phyloP scores from a whole-genome alignment of 2,329 filamentous ascomycete species.

The Ophiostoma sp. region DNA sequence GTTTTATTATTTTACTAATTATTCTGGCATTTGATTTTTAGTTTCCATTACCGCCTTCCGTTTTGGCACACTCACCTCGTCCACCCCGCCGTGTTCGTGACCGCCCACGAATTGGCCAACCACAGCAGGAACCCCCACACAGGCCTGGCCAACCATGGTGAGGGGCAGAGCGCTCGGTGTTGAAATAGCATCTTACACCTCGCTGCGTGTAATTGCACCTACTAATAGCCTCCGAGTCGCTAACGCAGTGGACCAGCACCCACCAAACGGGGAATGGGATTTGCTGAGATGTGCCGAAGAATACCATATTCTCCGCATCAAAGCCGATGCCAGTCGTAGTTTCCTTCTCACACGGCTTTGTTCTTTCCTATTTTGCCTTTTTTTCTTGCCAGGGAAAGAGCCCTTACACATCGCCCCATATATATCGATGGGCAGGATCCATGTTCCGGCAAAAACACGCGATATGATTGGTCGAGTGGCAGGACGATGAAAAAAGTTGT shows the following conservation, averaged over 20 bases:
- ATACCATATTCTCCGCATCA: constrained; percentile 3
- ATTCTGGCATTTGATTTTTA: background rate
- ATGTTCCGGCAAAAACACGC: constrained; percentile 15
- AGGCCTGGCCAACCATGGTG: constrained; percentile 8
- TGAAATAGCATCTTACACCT: background rate
- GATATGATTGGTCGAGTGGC: constrained; percentile 8
- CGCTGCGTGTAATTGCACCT: background rate
- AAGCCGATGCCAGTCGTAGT: background rate
- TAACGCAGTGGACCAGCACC: background rate
- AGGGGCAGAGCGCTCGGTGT: constrained; percentile 17
- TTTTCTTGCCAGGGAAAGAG: background rate
- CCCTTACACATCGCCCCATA: background rate
- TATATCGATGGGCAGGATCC: background rate
- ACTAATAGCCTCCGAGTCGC: background rate
- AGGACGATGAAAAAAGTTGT: constrained; percentile 17
- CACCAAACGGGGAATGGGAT: constrained; percentile 1
- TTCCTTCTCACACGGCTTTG: background rate
- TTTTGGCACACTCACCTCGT: background rate
- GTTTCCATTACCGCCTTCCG: constrained; percentile 11
- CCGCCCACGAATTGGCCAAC: constrained; percentile 22
- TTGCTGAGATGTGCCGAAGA: background rate
- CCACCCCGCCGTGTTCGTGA: background rate
- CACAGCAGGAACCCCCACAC: constrained; percentile 11
- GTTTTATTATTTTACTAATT: background rate
- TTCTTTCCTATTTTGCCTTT: constrained; percentile 1